A percentile compares a stretch with the other conserved stretches of the same genome.
Evolutionary conservation across 2,329 filamentous ascomycete genomes (phyloP).

Genomic region (Aspergillus sp.): DNA sequence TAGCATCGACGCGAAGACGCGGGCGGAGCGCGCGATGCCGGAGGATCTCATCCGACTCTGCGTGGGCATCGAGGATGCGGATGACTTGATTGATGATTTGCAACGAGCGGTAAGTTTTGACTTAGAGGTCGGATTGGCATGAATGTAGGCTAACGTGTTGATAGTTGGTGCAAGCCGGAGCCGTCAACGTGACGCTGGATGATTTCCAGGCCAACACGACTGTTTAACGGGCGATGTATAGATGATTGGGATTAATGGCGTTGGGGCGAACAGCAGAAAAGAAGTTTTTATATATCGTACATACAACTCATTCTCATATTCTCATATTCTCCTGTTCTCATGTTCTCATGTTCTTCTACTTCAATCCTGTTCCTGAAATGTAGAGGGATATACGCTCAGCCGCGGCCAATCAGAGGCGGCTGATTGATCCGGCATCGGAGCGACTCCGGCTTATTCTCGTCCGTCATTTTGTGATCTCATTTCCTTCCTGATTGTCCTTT

Average conservation of each 20-base stretch:
- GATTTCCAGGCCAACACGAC: constrained; percentile 65
- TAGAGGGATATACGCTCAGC: not conserved
- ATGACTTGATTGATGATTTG: constrained; percentile 91
- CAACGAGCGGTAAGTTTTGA: constrained; percentile 73
- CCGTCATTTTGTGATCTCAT: constrained; percentile 7
- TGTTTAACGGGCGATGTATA: not conserved
- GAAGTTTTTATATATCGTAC: not conserved
- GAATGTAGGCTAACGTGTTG: constrained; percentile 12
- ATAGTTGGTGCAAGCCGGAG: constrained; percentile 88
- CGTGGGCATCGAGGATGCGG: constrained; percentile 90
- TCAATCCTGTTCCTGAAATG: too few relatives aligned
- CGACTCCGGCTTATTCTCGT: constrained; percentile 24
- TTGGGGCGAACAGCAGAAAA: not conserved
- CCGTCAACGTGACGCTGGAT: constrained; percentile 80
- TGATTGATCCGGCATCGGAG: constrained; percentile 29
- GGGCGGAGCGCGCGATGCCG: constrained; percentile 84
- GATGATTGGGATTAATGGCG: not conserved
- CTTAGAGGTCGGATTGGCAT: not conserved
- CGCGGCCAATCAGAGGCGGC: not conserved
- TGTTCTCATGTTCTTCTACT: too few relatives aligned
- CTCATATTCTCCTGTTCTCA: too few relatives aligned
- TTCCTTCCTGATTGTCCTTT: not conserved
- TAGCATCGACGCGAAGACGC: constrained; percentile 93
- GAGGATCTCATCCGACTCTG: constrained; percentile 96
- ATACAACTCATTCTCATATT: not conserved